A percentile compares a stretch with the other conserved stretches of the same genome.
These are phyloP conservation scores for Chalciporus sphaerocephalus DNA, from an alignment of 768 basidiomycete genomes.

Conservation along the genomic window DNA sequence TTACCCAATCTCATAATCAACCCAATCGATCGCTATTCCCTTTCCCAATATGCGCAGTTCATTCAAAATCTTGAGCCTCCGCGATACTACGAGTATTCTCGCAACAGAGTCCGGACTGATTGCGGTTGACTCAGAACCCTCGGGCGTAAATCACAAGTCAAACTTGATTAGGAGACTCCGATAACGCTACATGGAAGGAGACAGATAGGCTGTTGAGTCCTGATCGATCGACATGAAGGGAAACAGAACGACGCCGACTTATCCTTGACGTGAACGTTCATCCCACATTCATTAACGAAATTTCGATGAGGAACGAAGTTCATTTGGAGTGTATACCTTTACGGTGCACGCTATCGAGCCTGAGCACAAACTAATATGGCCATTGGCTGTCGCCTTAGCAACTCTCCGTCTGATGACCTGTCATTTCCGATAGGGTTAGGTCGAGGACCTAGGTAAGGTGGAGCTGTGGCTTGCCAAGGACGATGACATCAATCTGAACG, in stretches of 20 bases:
- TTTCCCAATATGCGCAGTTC: not conserved
- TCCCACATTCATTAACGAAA: not conserved
- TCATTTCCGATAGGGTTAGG: constrained; percentile 4
- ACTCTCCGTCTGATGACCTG: constrained; percentile 1
- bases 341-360: not conserved
- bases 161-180: not conserved
- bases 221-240: constrained; percentile 13
- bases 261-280: constrained; percentile 19
- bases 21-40: not conserved
- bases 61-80: too few species aligned
- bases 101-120: too few species aligned
- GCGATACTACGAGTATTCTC: not conserved
- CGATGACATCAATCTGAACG: too few species aligned
- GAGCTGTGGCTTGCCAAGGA: too few species aligned
- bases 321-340: not conserved
- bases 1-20: not conserved
- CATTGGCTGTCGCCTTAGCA: not conserved
- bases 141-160: not conserved
- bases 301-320: not conserved
- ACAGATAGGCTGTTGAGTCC: too few species aligned
- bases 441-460: not conserved
- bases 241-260: constrained; percentile 20
- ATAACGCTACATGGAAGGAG: too few species aligned
- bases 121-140: too few species aligned
- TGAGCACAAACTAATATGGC: not conserved